phyloP scores from a whole-genome alignment of 2,329 filamentous ascomycete genomes.

The Elsinoe australis region DNA sequence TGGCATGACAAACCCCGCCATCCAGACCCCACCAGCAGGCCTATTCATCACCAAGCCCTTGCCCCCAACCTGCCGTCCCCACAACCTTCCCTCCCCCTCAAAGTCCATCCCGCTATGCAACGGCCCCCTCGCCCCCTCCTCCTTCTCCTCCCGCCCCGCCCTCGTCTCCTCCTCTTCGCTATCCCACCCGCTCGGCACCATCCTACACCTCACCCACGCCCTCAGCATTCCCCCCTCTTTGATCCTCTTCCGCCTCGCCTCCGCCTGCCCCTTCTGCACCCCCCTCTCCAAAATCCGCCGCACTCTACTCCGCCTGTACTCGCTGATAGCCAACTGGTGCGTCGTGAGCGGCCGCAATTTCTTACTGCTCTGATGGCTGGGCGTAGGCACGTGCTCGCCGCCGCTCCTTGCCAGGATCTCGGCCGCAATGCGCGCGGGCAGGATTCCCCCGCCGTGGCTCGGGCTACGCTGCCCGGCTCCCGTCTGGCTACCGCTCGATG shows the following conservation, averaged over 20 bases:
- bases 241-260: constrained; percentile 53
- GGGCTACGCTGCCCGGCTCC: no score
- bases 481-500: no score
- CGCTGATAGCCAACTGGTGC: constrained; percentile 73
- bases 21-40: constrained; percentile 3
- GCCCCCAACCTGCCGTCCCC: neutral
- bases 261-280: constrained; percentile 58
- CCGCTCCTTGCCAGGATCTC: constrained; percentile 11
- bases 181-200: constrained; percentile 40
- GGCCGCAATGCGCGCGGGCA: constrained; percentile 20
- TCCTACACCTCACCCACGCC: constrained; percentile 56
- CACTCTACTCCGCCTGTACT: constrained; percentile 70
- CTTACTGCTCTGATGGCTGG: constrained; percentile 34
- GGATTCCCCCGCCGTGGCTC: no score
- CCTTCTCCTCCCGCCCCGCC: constrained; percentile 24
- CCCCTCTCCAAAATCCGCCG: constrained; percentile 73
- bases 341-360: constrained; percentile 68
- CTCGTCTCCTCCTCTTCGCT: constrained; percentile 35
- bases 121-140: constrained; percentile 29
- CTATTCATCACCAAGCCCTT: constrained; percentile 10
- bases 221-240: constrained; percentile 60
- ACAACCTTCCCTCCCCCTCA: constrained; percentile 4
- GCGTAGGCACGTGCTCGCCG: constrained; percentile 29
- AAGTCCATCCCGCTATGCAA: constrained; percentile 10
- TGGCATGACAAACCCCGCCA: constrained; percentile 22